Percentiles rank a stretch among this genome's conserved stretches.
These are phyloP conservation scores for Setaria viridis DNA, from an alignment of 202 grass and related monocot genomes.

Conservation along the genomic window DNA sequence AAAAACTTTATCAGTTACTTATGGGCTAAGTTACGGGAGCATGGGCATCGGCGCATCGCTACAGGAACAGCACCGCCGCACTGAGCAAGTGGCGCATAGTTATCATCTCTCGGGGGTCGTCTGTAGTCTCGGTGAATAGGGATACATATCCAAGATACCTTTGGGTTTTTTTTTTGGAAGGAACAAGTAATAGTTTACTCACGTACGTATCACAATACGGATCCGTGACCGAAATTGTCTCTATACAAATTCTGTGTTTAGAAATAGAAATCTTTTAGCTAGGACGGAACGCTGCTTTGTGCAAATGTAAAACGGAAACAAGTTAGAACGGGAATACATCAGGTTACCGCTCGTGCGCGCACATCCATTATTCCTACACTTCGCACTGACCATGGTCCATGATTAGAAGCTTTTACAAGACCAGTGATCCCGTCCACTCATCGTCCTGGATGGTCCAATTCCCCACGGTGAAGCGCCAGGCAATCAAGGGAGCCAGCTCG, in stretches of 20 bases:
- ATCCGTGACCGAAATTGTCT: neutral
- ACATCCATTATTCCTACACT: neutral
- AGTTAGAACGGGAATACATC: neutral
- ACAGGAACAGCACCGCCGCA: neutral
- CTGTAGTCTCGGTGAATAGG: too few species aligned
- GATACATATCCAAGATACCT: too few species aligned
- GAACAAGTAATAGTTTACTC: too few species aligned
- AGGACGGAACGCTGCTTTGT: neutral
- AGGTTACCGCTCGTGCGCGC: neutral
- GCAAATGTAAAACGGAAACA: neutral
- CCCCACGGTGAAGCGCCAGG: neutral
- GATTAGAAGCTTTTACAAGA: neutral
- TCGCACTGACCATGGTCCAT: neutral
- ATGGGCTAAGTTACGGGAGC: neutral
- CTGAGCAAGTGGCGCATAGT: too few species aligned
- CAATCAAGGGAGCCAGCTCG: neutral
- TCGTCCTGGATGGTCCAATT: slow-evolving; percentile 1
- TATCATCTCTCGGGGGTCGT: too few species aligned
- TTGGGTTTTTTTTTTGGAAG: too few species aligned
- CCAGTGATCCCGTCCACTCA: neutral
- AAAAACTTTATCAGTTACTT: neutral
- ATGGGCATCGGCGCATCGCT: neutral
- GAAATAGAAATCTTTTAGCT: neutral
- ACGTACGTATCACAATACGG: too few species aligned
- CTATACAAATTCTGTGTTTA: neutral